Conservation (phyloP, 768 basidiomycete species). For the Lentinula sp. region DNA sequence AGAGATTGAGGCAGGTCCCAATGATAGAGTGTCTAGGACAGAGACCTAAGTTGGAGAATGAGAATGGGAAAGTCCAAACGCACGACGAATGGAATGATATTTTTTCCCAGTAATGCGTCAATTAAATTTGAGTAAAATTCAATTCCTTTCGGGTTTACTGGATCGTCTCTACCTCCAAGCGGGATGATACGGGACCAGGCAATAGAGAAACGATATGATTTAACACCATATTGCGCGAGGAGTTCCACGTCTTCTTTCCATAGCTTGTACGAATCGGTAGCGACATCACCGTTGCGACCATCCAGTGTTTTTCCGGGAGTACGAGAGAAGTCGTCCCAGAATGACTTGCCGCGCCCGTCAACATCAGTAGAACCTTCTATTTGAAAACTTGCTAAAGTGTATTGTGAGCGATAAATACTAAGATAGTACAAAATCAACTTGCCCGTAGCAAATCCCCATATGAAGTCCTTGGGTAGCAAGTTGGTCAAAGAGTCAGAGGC, state of each 20-base stretch:
- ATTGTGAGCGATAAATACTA: not conserved
- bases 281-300: conserved; percentile 60
- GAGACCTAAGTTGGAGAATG: not conserved
- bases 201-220: conserved; percentile 72
- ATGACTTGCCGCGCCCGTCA: conserved; percentile 60
- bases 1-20: conserved; percentile 79
- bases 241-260: conserved; percentile 67
- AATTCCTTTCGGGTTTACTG: conserved; percentile 65
- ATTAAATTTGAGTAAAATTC: conserved; percentile 67
- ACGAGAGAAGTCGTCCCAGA: conserved; percentile 72
- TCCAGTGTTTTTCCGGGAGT: conserved; percentile 64
- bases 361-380: conserved; percentile 61
- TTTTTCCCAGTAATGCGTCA: conserved; percentile 55
- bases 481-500: not conserved
- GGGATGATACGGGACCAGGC: conserved; percentile 76
- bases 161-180: conserved; percentile 65
- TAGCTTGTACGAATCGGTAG: conserved; percentile 64
- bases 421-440: conserved; percentile 15
- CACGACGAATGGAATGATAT: conserved; percentile 66
- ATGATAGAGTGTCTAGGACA: conserved; percentile 58
- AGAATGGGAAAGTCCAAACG: conserved; percentile 10
- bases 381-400: conserved; percentile 54
- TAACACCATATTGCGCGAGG: conserved; percentile 58
- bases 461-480: conserved; percentile 53
- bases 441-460: conserved; percentile 73